phyloP scores from a whole-genome alignment of 208 protist genomes.

The Trypanosoma conorhini region DNA sequence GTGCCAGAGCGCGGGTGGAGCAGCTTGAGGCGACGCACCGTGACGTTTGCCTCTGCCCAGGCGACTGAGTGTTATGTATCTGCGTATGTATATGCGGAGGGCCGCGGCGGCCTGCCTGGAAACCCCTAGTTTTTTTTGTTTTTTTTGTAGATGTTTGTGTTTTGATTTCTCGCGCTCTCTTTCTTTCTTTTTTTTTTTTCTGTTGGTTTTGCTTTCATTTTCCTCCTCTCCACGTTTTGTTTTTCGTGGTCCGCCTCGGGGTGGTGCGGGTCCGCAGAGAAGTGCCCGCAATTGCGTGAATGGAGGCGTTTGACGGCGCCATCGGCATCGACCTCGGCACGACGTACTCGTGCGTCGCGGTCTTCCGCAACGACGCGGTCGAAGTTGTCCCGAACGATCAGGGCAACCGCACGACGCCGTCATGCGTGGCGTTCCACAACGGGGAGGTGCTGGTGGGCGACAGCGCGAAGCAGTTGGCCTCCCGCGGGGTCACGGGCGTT shows the following conservation, averaged over 20 bases:
- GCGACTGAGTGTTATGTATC: slow-evolving; percentile 12
- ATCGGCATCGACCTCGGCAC: slow-evolving; percentile 94
- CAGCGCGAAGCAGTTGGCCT: background rate
- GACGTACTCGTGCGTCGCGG: slow-evolving; percentile 97
- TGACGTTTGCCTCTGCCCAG: background rate
- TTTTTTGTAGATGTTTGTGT: background rate
- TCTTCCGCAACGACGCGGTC: slow-evolving; percentile 94
- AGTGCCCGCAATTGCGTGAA: background rate
- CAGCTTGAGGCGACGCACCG: slow-evolving; percentile 39
- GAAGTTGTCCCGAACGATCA: slow-evolving; percentile 99
- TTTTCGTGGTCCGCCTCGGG: background rate
- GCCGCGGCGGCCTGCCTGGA: background rate
- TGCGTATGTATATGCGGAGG: background rate
- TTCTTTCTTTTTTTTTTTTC: background rate
- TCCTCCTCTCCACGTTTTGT: background rate
- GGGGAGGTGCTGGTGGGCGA: slow-evolving; percentile 41
- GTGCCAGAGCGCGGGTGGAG: slow-evolving; percentile 35
- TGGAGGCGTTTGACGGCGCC: slow-evolving; percentile 52
- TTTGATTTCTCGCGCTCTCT: background rate
- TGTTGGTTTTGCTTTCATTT: background rate
- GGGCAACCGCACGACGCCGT: slow-evolving; percentile 99
- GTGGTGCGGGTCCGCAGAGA: background rate
- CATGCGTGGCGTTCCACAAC: slow-evolving; percentile 98
- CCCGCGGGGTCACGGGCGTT: slow-evolving; percentile 89
- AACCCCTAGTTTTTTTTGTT: background rate